phyloP scores from a whole-genome alignment of 176 grass and related monocot genomes.

The Oryza brachyantha region DNA sequence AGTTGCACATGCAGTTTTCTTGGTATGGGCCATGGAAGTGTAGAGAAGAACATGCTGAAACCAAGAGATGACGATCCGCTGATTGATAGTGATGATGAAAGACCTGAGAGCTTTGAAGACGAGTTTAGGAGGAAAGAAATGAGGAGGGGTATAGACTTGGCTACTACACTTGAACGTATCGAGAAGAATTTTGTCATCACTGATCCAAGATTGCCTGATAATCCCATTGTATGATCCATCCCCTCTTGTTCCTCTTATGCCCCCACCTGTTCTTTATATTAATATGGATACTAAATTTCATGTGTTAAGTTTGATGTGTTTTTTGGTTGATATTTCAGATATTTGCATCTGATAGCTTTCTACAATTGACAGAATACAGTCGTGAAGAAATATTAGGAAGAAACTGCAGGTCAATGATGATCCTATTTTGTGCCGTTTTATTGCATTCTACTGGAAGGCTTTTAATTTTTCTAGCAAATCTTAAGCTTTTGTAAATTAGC shows the following conservation, averaged over 20 bases:
- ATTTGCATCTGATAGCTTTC: conserved; percentile 86
- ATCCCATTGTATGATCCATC: conserved; percentile 70
- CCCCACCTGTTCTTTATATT: not conserved
- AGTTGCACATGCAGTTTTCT: conserved; percentile 44
- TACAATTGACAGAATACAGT: conserved; percentile 76
- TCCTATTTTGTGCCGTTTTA: no score
- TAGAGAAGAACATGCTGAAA: conserved; percentile 53
- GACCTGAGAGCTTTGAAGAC: conserved; percentile 78
- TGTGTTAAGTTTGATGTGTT: not conserved
- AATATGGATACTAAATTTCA: not conserved
- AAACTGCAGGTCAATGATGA: conserved; percentile 97
- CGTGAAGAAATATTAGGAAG: conserved; percentile 88
- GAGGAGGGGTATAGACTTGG: conserved; percentile 96
- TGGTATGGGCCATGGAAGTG: conserved; percentile 48
- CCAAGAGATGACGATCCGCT: conserved; percentile 57
- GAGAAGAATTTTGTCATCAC: conserved; percentile 89
- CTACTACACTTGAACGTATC: conserved; percentile 93
- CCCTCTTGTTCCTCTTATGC: not conserved
- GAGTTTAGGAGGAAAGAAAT: conserved; percentile 80
- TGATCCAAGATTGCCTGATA: conserved; percentile 70
- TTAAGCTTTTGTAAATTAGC: not conserved
- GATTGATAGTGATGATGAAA: conserved; percentile 81
- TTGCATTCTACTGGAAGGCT: no score
- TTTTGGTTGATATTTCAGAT: conserved; percentile 46
- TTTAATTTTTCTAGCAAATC: conserved; percentile 32